phyloP scores from a whole-genome alignment of 177 flowering plant genomes.

The Vitis hybrid region DNA sequence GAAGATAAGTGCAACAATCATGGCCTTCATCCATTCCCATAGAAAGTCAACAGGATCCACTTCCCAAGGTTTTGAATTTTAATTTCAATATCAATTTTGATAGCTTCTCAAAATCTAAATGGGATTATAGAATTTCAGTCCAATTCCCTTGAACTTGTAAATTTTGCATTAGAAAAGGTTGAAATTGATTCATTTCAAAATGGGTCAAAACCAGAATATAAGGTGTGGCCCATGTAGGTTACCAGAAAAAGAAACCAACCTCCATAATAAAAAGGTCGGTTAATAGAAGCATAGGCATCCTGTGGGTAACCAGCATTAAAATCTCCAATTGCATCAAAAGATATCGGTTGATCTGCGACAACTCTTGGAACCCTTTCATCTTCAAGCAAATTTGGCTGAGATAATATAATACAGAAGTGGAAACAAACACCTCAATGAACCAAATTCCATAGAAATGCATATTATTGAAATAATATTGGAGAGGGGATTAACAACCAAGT shows the following conservation, averaged over 20 bases:
- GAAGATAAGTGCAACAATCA: background rate
- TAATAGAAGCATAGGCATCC: constrained; percentile 18
- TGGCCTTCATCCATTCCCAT: no score
- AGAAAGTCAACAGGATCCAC: no score
- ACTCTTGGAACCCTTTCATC: constrained; percentile 30
- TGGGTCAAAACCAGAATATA: background rate
- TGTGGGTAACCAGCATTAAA: constrained; percentile 6
- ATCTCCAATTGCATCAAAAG: constrained; percentile 17
- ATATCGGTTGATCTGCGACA: constrained; percentile 1
- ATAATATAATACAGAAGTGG: constrained; percentile 19
- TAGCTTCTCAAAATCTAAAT: no score
- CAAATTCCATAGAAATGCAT: background rate
- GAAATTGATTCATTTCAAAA: background rate
- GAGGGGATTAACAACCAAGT: background rate
- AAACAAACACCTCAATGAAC: constrained; percentile 3
- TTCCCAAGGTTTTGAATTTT: no score
- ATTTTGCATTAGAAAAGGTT: no score
- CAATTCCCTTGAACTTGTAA: no score
- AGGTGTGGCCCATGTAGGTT: background rate
- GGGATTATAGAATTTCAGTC: no score
- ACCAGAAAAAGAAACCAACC: constrained; percentile 15
- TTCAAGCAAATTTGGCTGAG: constrained; percentile 26
- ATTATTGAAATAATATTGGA: background rate
- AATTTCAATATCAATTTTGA: no score
- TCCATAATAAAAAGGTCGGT: constrained; percentile 17